A percentile compares a stretch with the other conserved stretches of the same genome.
Conservation (phyloP, 495 filamentous ascomycete species). For the Daldinia bambusicola region DNA sequence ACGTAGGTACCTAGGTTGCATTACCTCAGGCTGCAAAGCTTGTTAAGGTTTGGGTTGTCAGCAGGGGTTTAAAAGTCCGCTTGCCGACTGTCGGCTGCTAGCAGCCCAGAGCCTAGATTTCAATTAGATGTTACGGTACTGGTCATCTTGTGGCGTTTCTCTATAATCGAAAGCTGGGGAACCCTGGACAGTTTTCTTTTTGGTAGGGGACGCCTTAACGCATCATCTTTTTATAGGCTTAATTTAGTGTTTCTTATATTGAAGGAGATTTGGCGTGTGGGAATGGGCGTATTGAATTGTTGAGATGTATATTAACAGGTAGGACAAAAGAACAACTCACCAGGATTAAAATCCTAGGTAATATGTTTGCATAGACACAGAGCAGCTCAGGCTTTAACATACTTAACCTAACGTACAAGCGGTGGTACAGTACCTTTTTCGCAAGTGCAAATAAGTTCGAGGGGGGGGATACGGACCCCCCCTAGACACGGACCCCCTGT, state of each 20-base stretch:
- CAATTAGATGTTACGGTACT: constrained; percentile 22
- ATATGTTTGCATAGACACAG: not conserved
- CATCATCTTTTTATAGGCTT: not conserved
- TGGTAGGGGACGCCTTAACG: not conserved
- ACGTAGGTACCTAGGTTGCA: constrained; percentile 1
- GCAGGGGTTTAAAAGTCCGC: constrained; percentile 32
- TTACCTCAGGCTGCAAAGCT: constrained; percentile 22
- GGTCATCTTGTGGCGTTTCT: constrained; percentile 30
- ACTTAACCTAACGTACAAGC: not conserved
- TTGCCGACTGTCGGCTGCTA: constrained; percentile 36
- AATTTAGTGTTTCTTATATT: constrained; percentile 5
- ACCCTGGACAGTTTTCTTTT: constrained; percentile 24
- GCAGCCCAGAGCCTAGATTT: constrained; percentile 17
- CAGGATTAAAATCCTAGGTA: not conserved
- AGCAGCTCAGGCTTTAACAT: too few species aligned
- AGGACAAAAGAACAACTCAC: not conserved
- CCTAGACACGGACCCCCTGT: too few species aligned
- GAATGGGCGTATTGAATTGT: not conserved
- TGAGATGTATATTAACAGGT: not conserved
- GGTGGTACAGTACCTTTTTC: not conserved
- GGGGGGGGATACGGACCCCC: too few species aligned
- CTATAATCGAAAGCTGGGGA: constrained; percentile 41
- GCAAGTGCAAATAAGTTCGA: not conserved
- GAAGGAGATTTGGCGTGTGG: not conserved
- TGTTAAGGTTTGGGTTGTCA: constrained; percentile 19